These are phyloP conservation scores for Salix dunnii DNA, from an alignment of 345 rosid genomes.

Conservation along the genomic window DNA sequence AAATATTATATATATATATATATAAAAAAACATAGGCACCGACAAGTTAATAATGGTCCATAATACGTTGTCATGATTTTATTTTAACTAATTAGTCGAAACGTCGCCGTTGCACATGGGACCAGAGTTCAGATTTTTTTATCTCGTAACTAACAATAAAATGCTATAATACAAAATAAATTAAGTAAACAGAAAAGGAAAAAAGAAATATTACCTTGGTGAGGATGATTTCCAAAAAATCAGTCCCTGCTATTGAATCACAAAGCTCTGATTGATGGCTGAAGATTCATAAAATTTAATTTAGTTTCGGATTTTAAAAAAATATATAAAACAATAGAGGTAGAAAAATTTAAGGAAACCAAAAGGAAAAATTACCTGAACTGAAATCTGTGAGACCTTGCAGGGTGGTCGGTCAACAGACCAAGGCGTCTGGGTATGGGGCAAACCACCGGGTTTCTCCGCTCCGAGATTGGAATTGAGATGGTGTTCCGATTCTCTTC, in stretches of 20 bases:
- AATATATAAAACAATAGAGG: background rate
- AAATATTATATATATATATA: background rate
- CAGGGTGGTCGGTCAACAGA: conserved; percentile 38
- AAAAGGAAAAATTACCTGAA: conserved; percentile 34
- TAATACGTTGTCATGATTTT: background rate
- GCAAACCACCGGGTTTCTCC: conserved; percentile 52
- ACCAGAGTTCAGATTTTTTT: background rate
- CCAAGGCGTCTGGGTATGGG: conserved; percentile 77
- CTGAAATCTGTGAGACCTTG: conserved; percentile 56
- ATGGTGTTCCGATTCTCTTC: conserved; percentile 51
- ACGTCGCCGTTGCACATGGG: background rate
- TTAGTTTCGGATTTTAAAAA: background rate
- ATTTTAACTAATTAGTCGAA: background rate
- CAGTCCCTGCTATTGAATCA: conserved; percentile 58
- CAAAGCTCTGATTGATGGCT: conserved; percentile 64
- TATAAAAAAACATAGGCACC: background rate
- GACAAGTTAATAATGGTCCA: background rate
- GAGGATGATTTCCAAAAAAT: conserved; percentile 73
- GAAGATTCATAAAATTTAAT: conserved; percentile 16
- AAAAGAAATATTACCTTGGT: conserved; percentile 46
- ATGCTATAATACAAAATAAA: background rate
- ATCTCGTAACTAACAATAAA: background rate
- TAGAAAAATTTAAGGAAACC: background rate
- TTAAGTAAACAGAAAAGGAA: background rate
- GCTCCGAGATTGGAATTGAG: conserved; percentile 32